Conservation (phyloP, 257 asterid species). For the Hygrophila difformis region DNA sequence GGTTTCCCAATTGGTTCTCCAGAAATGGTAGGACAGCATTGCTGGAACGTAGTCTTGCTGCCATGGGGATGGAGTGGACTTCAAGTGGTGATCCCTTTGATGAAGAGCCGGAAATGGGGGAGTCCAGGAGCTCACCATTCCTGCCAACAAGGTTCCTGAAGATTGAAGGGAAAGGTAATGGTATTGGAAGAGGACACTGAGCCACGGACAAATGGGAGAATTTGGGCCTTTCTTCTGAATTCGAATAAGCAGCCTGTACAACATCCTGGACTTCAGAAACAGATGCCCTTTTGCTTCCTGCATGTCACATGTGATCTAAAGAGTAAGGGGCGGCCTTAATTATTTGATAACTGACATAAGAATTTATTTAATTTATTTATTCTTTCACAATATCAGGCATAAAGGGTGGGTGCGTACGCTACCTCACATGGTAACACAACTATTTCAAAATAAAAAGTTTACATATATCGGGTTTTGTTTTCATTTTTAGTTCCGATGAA, state of each 20-base stretch:
- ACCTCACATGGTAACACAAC: too few relatives aligned
- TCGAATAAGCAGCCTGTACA: slow-evolving; percentile 46
- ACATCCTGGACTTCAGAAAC: slow-evolving; percentile 57
- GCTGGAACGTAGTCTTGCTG: slow-evolving; percentile 81
- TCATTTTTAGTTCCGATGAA: too few relatives aligned
- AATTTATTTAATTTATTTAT: too few relatives aligned
- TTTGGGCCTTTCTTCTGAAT: slow-evolving; percentile 39
- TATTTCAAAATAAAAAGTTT: too few relatives aligned
- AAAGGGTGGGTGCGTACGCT: too few relatives aligned
- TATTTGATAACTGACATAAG: too few relatives aligned
- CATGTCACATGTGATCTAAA: background rate
- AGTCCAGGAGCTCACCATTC: slow-evolving; percentile 51
- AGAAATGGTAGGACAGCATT: slow-evolving; percentile 65
- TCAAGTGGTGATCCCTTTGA: slow-evolving; percentile 78
- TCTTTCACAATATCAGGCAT: too few relatives aligned
- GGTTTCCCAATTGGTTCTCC: slow-evolving; percentile 52
- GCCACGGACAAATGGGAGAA: slow-evolving; percentile 72
- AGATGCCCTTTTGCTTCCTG: slow-evolving; percentile 59
- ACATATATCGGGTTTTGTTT: too few relatives aligned
- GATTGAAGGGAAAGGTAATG: slow-evolving; percentile 81
- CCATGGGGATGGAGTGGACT: slow-evolving; percentile 82
- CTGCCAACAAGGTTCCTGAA: slow-evolving; percentile 52
- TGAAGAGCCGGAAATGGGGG: slow-evolving; percentile 27
- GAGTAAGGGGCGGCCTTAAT: background rate
- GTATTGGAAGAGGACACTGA: slow-evolving; percentile 82